Evolutionary conservation across 306 rosid genomes (phyloP), one percentile per base, ranked within the genome.

Genomic region (Elaeagnus macrophylla): DNA sequence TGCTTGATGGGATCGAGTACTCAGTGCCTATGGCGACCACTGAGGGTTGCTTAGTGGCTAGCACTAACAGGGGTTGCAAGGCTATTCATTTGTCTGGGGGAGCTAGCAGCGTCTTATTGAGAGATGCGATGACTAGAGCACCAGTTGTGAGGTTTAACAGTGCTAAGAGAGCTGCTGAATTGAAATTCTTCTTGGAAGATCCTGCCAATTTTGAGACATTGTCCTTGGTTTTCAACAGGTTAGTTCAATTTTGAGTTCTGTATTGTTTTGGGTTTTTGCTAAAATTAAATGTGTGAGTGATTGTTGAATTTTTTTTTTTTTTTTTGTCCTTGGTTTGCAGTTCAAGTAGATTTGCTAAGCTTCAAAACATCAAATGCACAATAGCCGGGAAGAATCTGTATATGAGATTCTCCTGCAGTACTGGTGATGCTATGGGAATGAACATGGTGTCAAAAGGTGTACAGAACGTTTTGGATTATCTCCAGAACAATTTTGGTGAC

Each of bases 341-440:
- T 78, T 86, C 97, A 42, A 90, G 97, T 71, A 78, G 97, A 64
- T 90, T 86, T 52, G 95, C 80, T 0, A 77, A 74, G 54, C 62
- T 90, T 10, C 95, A 90, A 55, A 65, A 10, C 11, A 70, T 90
- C 3, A 79, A 86, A 48, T 68, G 82, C 35, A 53, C 75, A 0
- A 10, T 90, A 1, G 95, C 94, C 9, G 97, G 97, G 12, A 90
- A 82, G 78, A 90, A 86, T 51, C 65, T 86, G 12, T 86, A 81
- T 62, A 72, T 73, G 51, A 84, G 97, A 65, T 90, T 90, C 73
- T 42, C 66, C 12, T 90, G 94, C 72, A 68, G 80, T 65, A 90
- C 97, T 0, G 97, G 95, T 3, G 97, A 90, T 20, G 97, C 97
- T 9, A 90, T 90, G 97, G 97, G 97, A 18, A 90, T 90, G 97